Evolutionary conservation across 805 yeast genomes (phyloP).

Genomic region (Metschnikowia lachancei): DNA sequence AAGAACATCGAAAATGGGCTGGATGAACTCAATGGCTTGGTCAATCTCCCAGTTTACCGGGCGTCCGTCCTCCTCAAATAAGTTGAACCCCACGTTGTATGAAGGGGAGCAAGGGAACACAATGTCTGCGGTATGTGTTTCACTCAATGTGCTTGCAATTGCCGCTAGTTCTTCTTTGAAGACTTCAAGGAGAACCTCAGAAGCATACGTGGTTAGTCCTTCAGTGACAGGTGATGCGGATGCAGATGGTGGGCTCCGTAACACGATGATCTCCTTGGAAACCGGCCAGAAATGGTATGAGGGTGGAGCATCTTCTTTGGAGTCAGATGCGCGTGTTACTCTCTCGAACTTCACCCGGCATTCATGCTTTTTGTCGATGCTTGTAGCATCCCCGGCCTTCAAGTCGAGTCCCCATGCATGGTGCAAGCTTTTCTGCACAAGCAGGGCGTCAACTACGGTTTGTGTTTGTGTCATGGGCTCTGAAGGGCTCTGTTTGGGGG

Average conservation of each 20-base stretch:
- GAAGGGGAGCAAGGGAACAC: slow-evolving; percentile 59
- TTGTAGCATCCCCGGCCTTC: slow-evolving; percentile 16
- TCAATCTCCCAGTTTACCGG: slow-evolving; percentile 75
- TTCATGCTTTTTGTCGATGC: slow-evolving; percentile 24
- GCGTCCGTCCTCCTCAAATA: slow-evolving; percentile 66
- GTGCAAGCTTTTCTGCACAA: slow-evolving; percentile 21
- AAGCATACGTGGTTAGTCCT: slow-evolving; percentile 35
- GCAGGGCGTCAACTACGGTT: slow-evolving; percentile 28
- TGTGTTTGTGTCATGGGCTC: slow-evolving; percentile 37
- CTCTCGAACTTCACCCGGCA: slow-evolving; percentile 38
- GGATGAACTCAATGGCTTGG: slow-evolving; percentile 48
- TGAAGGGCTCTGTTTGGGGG: no score
- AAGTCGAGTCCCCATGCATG: slow-evolving; percentile 32
- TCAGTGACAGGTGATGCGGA: slow-evolving; percentile 21
- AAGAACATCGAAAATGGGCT: slow-evolving; percentile 54
- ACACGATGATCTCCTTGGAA: slow-evolving; percentile 31
- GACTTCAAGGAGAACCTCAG: slow-evolving; percentile 35
- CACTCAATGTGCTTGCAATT: slow-evolving; percentile 1
- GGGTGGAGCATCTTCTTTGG: slow-evolving; percentile 4
- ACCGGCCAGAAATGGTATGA: slow-evolving; percentile 36
- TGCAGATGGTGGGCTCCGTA: not conserved
- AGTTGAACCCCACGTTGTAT: slow-evolving; percentile 72
- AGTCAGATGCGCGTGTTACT: not conserved
- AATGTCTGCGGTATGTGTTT: slow-evolving; percentile 20
- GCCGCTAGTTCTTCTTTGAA: slow-evolving; percentile 38